Base-by-base conservation (phyloP, 345 rosid genomes). In the Eucalyptus polybractea region DNA sequence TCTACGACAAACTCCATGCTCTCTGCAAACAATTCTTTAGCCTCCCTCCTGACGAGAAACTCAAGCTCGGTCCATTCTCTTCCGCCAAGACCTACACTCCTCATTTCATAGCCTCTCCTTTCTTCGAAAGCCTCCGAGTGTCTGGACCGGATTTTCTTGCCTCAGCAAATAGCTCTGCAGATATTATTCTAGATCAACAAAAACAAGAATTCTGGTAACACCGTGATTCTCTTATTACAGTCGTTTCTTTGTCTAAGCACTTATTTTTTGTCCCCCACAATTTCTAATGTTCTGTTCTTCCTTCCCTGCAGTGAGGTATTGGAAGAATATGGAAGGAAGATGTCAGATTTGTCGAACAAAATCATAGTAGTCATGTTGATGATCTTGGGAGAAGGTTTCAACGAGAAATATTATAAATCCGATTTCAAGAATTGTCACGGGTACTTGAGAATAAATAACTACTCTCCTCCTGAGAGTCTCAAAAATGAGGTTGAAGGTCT, bases 71-170 rank as follows among this genome's bases (percentile, higher is more conserved):
- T 13, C 96, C 96, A 10, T 89, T 91, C 22, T 91, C 96, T 5
- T 42, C 81, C 56, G 80, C 92, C 40, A 94, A 93, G 89, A 91
- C 94, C 29, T 96, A 94, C 90, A 94, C 97, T 85, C 97, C 98
- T 80, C 95, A 89, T 60, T 93, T 94, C 93, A 95, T 97, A 56
- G 99, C 98, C 47, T 97, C 97, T 53, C 98, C 98, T 31, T 97
- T 93, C 89, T 97, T 96, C 65, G 97, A 96, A 88, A 95, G 99
- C 91, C 91, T 97, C 15, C 89, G 92, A 44, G 95, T 97, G 29
- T 91, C 94, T 15, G 96, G 98, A 86, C 97, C 98, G 1, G 96
- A 95, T 89, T 97, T 95, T 93, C 92, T 93, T 49, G 50, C 89
- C 51, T 96, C 96, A 22, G 94, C 96, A 1, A 92, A 92, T 94